These are phyloP conservation scores for Corymbia citriodora DNA, from an alignment of 441 rosid species.

Conservation along the genomic window DNA sequence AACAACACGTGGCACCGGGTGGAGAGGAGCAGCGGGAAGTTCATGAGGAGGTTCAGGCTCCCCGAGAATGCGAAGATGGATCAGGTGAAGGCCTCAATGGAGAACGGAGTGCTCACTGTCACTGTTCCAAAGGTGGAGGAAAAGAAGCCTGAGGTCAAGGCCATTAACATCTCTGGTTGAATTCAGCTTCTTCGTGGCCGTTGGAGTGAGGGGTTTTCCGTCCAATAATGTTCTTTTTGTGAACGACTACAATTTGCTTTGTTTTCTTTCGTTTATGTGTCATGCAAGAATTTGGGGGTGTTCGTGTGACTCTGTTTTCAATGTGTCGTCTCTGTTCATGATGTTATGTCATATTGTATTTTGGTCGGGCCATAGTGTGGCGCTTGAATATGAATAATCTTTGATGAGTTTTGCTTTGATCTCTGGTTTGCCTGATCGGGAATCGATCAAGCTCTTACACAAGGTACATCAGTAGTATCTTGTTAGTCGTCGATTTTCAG, in stretches of 20 bases:
- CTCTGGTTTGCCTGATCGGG: background rate
- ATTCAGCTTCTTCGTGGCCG: background rate
- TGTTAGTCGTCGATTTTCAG: background rate
- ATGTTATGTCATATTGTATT: background rate
- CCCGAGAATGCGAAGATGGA: background rate
- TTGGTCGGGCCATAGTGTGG: background rate
- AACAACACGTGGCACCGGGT: background rate
- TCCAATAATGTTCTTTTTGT: background rate
- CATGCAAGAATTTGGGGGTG: background rate
- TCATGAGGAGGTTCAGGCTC: background rate
- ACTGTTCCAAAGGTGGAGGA: background rate
- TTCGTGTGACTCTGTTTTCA: background rate
- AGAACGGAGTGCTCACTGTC: background rate
- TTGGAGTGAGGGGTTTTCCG: background rate
- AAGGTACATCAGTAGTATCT: background rate
- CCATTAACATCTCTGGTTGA: no score
- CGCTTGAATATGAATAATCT: background rate
- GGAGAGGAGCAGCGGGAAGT: background rate
- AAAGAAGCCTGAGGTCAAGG: background rate
- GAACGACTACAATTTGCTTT: background rate
- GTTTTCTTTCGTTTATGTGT: background rate
- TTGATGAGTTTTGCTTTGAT: background rate
- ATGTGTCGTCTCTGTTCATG: background rate
- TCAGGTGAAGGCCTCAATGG: background rate
- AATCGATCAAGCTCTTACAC: background rate